These are phyloP conservation scores for Diaporthe destruens DNA, from an alignment of 2,329 filamentous ascomycete genomes.

Conservation along the genomic window DNA sequence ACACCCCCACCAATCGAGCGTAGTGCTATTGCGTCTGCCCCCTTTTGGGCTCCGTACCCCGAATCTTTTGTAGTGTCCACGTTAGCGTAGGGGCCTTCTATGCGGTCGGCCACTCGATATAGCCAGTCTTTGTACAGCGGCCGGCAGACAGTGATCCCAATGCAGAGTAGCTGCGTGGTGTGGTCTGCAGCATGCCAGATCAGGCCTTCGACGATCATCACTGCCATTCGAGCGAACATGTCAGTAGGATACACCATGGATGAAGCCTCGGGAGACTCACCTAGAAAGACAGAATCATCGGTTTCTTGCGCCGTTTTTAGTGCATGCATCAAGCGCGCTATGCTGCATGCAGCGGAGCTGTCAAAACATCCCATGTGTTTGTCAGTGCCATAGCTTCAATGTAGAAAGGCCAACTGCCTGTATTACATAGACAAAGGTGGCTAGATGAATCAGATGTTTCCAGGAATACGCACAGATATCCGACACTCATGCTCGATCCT, in stretches of 20 bases:
- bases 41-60: neutral
- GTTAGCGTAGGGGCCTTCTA: neutral
- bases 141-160: conserved; percentile 38
- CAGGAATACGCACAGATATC: conserved; percentile 32
- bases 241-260: neutral
- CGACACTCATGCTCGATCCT: conserved; percentile 40
- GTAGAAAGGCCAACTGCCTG: neutral
- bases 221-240: neutral
- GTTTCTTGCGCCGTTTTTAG: neutral
- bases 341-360: conserved; percentile 39
- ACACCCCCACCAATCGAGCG: conserved; percentile 36
- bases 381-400: neutral
- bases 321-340: conserved; percentile 17
- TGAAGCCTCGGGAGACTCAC: neutral
- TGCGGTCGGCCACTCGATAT: conserved; percentile 28
- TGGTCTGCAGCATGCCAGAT: conserved; percentile 40
- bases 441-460: neutral
- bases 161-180: conserved; percentile 38
- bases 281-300: conserved; percentile 1
- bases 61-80: neutral
- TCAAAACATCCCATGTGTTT: too few relatives aligned
- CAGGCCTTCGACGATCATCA: conserved; percentile 31
- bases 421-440: neutral
- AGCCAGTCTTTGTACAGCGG: conserved; percentile 41
- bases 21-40: conserved; percentile 23